Base-by-base conservation (phyloP, 768 basidiomycete species). In the Mycena sanguinolenta region DNA sequence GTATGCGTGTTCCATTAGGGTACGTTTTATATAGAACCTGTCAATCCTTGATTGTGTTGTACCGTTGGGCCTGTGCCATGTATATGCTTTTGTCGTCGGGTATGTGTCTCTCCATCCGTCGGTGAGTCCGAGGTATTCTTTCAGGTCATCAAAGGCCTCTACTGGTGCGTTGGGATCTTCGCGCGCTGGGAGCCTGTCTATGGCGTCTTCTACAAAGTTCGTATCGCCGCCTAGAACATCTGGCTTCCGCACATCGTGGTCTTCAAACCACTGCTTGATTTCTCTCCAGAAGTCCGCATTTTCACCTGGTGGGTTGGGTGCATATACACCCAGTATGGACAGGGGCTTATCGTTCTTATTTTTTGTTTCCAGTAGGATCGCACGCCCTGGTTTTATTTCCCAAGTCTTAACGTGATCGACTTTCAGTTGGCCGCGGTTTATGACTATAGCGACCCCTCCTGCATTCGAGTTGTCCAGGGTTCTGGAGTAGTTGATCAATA, bases 241-340 rank as follows among this genome's bases (percentile, higher is more conserved):
- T 0, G 63, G 63, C n/a, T 32, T 54, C 0, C 27, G 63, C 4
- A n/a, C 4, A n/a, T n/a, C 27, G 27, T 64, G 42, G 2, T n/a
- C 3, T 3, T 32, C 27, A 23, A 42, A 64, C 38, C 30, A 64
- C 1, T 55, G 21, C 2, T 27, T 25, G 2, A 64, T 16, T 10
- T 38, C 32, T 10, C 55, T 19, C 63, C 63, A 64, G 39, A 64
- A 64, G 1, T 5, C 21, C 13, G 63, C 63, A 25, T 64, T 64
- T 12, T 64, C 52, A 2, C 2, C 5, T 6, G 63, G 63, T 16
- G 25, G 19, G 17, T 64, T 64, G 0, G 63, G 63, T 5, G 63
- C 52, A 17, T 64, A 64, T 4, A 64, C 53, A 2, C 63, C 63
- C 12, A 64, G 52, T 1, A 63, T 27, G 7, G 14, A 19, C 17